Evolutionary conservation across 495 filamentous ascomycete species (phyloP).

Genomic region (Tuber umbilicatum): DNA sequence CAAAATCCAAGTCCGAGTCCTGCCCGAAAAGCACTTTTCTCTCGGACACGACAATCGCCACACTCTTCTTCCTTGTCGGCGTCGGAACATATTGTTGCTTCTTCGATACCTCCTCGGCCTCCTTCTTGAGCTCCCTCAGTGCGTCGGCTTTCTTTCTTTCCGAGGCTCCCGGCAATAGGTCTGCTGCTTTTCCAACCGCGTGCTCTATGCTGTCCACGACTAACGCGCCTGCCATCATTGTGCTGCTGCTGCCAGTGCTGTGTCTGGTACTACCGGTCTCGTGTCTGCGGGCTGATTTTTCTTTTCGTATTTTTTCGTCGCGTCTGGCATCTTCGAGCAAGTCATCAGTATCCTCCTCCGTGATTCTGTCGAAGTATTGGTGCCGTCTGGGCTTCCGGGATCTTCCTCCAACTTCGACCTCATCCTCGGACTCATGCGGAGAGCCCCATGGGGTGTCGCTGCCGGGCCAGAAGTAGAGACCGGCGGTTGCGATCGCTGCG

Average conservation of each 20-base stretch:
- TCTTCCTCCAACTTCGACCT: background rate
- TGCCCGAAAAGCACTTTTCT: slow-evolving; percentile 33
- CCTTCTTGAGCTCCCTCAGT: slow-evolving; percentile 15
- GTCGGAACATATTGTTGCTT: slow-evolving; percentile 29
- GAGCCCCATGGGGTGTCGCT: slow-evolving; percentile 27
- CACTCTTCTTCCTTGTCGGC: slow-evolving; percentile 21
- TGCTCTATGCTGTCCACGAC: slow-evolving; percentile 12
- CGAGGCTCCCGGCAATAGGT: slow-evolving; percentile 12
- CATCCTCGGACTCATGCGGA: slow-evolving; percentile 26
- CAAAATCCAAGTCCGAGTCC: slow-evolving; percentile 33
- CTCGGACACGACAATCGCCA: slow-evolving; percentile 35
- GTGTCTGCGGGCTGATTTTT: background rate
- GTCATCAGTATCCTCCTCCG: slow-evolving; percentile 39
- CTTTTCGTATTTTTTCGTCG: slow-evolving; percentile 20
- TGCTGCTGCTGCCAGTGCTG: slow-evolving; percentile 1
- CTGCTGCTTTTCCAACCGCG: slow-evolving; percentile 15
- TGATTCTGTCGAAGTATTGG: slow-evolving; percentile 20
- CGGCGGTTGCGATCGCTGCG: slow-evolving; percentile 37
- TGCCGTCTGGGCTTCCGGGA: slow-evolving; percentile 15
- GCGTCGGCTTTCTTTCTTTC: slow-evolving; percentile 6
- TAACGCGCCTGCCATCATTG: slow-evolving; percentile 15
- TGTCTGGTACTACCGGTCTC: slow-evolving; percentile 9
- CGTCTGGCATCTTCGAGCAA: slow-evolving; percentile 33
- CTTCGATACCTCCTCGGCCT: slow-evolving; percentile 17
- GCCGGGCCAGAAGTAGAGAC: slow-evolving; percentile 38